Evolutionary conservation across 169 alveolate species (phyloP).

Genomic region (Plasmodium sp.): DNA sequence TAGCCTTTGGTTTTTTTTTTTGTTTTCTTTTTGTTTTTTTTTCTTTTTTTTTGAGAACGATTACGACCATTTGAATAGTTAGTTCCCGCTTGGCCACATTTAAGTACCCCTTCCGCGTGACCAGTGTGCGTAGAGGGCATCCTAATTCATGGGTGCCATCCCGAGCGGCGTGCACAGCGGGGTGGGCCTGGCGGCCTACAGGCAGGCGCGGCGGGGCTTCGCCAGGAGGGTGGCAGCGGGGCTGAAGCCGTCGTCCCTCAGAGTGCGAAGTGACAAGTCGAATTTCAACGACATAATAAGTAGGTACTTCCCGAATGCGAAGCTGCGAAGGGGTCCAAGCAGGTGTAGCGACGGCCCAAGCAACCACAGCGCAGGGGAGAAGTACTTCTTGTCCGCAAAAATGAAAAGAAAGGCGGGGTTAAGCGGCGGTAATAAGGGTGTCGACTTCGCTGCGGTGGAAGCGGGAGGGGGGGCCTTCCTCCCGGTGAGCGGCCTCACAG

Average conservation of each 20-base stretch:
- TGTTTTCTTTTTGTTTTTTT: background rate
- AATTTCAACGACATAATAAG: conserved; percentile 60
- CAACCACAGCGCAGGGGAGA: background rate
- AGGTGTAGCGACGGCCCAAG: background rate
- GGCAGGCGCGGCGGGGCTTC: background rate
- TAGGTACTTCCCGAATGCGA: conserved; percentile 37
- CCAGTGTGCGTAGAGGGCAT: background rate
- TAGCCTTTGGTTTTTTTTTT: background rate
- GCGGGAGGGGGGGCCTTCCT: background rate
- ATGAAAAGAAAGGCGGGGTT: conserved; percentile 3
- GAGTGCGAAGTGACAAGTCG: conserved; percentile 28
- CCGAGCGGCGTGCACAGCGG: background rate
- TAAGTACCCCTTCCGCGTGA: background rate
- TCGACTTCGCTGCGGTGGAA: background rate
- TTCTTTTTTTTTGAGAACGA: background rate
- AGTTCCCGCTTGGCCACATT: background rate
- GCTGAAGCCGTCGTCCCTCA: conserved; percentile 45
- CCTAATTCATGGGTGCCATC: background rate
- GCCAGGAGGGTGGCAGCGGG: background rate
- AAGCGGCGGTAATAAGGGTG: background rate
- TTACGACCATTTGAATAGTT: background rate
- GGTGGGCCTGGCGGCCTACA: background rate
- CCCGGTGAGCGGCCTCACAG: background rate
- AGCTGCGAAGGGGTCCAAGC: background rate
- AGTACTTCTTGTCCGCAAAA: conserved; percentile 20